Evolutionary conservation across 352 stramenopile species (phyloP), one percentile per base, ranked within the genome.

Genomic region (Pythium periplocum): DNA sequence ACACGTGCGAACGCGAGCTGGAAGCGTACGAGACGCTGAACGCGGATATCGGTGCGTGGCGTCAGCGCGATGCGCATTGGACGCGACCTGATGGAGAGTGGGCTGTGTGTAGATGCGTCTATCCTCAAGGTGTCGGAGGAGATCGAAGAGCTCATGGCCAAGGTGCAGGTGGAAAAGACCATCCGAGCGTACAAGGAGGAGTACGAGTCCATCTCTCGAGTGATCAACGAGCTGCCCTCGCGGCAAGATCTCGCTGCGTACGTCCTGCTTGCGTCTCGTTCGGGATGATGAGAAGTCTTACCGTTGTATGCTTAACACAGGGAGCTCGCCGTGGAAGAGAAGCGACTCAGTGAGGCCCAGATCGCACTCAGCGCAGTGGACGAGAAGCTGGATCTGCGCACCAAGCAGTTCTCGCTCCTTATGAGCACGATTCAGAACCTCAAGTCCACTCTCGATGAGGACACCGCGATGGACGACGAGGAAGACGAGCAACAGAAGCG

Each of bases 351-450:
- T 31, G 77, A 91, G 17, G 76, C 77, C 1, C 79, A 72, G 31
- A 71, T 62, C n/a, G 71, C 65, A 6, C 75, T 87, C 38, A 63
- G 78, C 7, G 48, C 61, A 0, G 74, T 90, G 44, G 78, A 90
- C 51, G 55, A 48, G 11, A 87, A 87, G 26, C 61, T 93, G 11
- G 76, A 83, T 32, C 57, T 88, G 37, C 75, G 81, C 39, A 75
- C 69, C 11, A 93, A 95, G 54, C 80, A 95, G 63, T 90, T 93
- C 45, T 65, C 77, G 51, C 55, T 95, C 32, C 64, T 95, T 34
- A 85, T 95, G 69, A 71, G 62, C 44, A 92, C 84, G 11, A 93
- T 95, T 50, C 80, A 92, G 66, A 86, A 95, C 57, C 64, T 95
- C 43, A 86, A 91, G 51, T 66, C 78, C 33, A 90, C 79, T 40